A percentile compares a stretch with the other conserved stretches of the same genome.
phyloP scores from a whole-genome alignment of 306 rosid species.

The Pyrus betulifolia region DNA sequence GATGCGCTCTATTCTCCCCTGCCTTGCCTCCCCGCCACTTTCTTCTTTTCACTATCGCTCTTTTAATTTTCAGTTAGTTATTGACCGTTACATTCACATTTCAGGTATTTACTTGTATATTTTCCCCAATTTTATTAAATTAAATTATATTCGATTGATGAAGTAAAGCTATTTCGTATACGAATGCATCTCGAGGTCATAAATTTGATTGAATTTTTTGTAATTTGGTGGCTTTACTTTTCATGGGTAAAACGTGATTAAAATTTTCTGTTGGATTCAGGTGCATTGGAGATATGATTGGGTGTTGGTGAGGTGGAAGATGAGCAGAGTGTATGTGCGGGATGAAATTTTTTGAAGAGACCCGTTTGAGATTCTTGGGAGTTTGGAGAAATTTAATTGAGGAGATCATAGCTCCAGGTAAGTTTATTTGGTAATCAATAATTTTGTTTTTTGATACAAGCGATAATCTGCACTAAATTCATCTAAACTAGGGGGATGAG shows the following conservation, averaged over 20 bases:
- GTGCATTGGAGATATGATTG: neutral
- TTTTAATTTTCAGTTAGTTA: constrained; percentile 12
- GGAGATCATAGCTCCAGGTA: constrained; percentile 17
- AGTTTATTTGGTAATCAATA: neutral
- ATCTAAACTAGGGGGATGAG: neutral
- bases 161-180: neutral
- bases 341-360: constrained; percentile 18
- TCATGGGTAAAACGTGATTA: neutral
- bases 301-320: neutral
- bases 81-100: constrained; percentile 32
- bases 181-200: neutral
- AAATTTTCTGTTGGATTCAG: neutral
- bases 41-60: neutral
- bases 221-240: neutral
- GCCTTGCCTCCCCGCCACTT: constrained; percentile 42
- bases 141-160: neutral
- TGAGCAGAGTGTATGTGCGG: neutral
- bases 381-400: constrained; percentile 9
- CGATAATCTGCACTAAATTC: neutral
- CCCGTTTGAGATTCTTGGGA: constrained; percentile 10
- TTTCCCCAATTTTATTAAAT: neutral
- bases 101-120: constrained; percentile 10
- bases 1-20: constrained; percentile 51
- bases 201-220: neutral
- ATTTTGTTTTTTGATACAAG: neutral